Percentiles rank a stretch among this genome's conserved stretches.
Conservation (phyloP, 345 rosid species). For the Cardamine occulta region DNA sequence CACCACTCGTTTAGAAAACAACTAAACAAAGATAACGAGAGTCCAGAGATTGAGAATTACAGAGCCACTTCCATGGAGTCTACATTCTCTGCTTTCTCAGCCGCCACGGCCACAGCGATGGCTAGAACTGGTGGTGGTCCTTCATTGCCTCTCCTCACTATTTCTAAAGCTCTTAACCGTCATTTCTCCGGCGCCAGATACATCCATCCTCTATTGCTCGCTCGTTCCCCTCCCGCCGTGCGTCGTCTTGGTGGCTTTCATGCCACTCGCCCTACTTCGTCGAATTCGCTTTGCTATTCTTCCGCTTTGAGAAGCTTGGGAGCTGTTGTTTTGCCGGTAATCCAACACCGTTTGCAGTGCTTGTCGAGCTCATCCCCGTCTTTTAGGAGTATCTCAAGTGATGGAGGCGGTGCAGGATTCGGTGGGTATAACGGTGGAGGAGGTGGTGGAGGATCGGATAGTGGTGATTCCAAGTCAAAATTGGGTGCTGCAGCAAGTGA, state of each 20-base stretch:
- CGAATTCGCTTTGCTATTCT: slow-evolving; percentile 29
- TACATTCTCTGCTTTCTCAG: slow-evolving; percentile 43
- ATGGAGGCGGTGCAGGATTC: slow-evolving; percentile 49
- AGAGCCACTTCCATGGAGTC: slow-evolving; percentile 53
- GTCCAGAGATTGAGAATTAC: slow-evolving; percentile 6
- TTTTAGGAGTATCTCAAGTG: slow-evolving; percentile 53
- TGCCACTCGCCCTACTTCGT: slow-evolving; percentile 1
- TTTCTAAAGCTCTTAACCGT: slow-evolving; percentile 59
- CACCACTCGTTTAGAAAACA: slow-evolving; percentile 25
- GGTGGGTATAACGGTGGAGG: slow-evolving; percentile 53
- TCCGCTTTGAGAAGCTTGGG: slow-evolving; percentile 33
- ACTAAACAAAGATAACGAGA: slow-evolving; percentile 28
- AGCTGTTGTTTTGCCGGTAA: slow-evolving; percentile 42
- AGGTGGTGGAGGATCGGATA: slow-evolving; percentile 55
- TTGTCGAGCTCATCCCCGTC: slow-evolving; percentile 56
- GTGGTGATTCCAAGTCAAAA: slow-evolving; percentile 63
- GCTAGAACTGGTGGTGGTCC: slow-evolving; percentile 38
- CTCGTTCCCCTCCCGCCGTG: slow-evolving; percentile 39
- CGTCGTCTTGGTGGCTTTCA: slow-evolving; percentile 36
- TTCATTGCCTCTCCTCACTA: slow-evolving; percentile 50
- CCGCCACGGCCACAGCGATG: slow-evolving; percentile 38
- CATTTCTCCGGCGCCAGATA: slow-evolving; percentile 41
- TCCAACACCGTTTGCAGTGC: slow-evolving; percentile 55
- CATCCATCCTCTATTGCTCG: slow-evolving; percentile 41
- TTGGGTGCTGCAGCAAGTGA: slow-evolving; percentile 54